Base-by-base conservation (phyloP, 106 monocot genomes). In the Dendrobium chrysotoxum region DNA sequence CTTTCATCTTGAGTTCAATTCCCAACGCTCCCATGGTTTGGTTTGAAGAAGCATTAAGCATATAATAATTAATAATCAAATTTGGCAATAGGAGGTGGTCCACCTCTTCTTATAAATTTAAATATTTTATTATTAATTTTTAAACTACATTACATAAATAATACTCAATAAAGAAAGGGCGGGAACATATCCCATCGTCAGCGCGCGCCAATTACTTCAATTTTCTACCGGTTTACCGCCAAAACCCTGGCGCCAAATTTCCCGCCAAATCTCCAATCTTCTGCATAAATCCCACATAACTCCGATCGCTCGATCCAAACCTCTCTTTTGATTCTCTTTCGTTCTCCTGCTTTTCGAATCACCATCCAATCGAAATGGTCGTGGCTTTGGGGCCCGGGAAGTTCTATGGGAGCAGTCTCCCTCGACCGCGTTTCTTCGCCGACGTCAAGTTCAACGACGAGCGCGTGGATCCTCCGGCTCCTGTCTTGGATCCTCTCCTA, bases 371-470 rank as follows among this genome's bases (percentile, higher is more conserved):
- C 12, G 35, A 53, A 79, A 91, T 95, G 93, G 70, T 91, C 53
- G 85, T 91, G 23, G 84, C 92, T 45, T 76, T 95, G 11, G 91
- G 89, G 1, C 95, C 95, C 17, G 91, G 91, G 0, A 81, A 68
- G 66, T 95, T 95, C 89, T 95, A 95, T 55, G 95, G 95, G 39
- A 93, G 89, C 85, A 75, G 80, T 26, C 88, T 95, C 57, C 95
- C 95, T 9, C 82, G 95, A 30, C 95, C 95, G 30, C 83, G 91
- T 8, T 93, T 76, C 91, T 87, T 86, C 79, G 3, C 81, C 53
- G 87, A 86, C 55, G 86, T 81, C 64, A 86, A 86, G 70, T 74
- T 83, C 75, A 75, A 57, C 70, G 75, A 75, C 12, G 87, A 81
- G 35, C 87, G 93, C 23, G 88, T 93, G 10, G 92, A 95, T 53